Base-by-base conservation (phyloP, 2,329 filamentous ascomycete genomes). In the Pestalotiopsis sp. region DNA sequence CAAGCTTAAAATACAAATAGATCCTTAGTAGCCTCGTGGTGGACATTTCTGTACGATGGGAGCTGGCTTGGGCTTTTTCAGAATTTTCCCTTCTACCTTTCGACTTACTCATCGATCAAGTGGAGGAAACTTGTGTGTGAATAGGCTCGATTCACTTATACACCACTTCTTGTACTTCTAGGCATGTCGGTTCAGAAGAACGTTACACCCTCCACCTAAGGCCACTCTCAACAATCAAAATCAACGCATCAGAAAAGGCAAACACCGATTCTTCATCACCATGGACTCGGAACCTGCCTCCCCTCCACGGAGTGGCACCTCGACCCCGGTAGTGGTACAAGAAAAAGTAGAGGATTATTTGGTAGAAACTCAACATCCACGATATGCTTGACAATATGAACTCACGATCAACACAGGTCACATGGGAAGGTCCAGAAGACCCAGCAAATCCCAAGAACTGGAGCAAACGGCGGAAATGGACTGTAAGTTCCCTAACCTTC, bases 391-490 rank as follows among this genome's bases (percentile, higher is more conserved):
- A 38, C 13, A 41, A 41, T 27, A 39, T n/a, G 38, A 36, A 39
- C 59, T 61, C 14, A 61, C 27, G 2, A 14, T 39, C 12, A 9
- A 14, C 11, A 59, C 69, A 81, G 80, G 76, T 82, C 9, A 79
- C 77, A n/a, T 82, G 86, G 85, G 78, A 83, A 65, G 83, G 83
- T 0, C 79, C 81, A 4, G 78, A 86, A n/a, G 81, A 83, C 67
- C 80, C 79, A 1, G 69, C 62, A 2, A 82, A 83, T 67, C 81
- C 81, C 2, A 74, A 77, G 63, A 89, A 89, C 73, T 89, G 87
- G 86, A 73, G 71, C 1, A 74, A 71, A 14, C 41, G 70, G 41
- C 75, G 76, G 70, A 81, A 80, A 70, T 81, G 79, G 79, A 73
- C 74, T 1, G 56, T 14, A 17, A 67, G 31, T 59, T 39, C 13